phyloP scores from a whole-genome alignment of 2,329 filamentous ascomycete genomes.

The Botrytis hyacinthi region DNA sequence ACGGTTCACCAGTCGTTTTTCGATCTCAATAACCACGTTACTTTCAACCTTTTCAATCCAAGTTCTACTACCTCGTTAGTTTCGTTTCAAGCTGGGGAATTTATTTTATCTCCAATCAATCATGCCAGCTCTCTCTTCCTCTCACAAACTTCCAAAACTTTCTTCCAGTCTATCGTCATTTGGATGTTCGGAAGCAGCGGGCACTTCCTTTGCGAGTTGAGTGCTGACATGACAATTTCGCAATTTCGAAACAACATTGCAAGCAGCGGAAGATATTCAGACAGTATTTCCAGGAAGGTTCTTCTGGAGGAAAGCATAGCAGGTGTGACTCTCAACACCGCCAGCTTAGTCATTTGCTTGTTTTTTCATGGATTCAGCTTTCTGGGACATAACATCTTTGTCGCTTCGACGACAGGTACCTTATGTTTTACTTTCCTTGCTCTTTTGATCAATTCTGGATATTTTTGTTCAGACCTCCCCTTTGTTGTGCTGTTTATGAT shows the following conservation, averaged over 20 bases:
- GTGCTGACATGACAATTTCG: neutral
- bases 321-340: neutral
- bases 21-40: neutral
- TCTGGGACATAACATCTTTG: neutral
- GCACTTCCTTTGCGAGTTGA: neutral
- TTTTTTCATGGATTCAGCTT: neutral
- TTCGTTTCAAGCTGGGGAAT: neutral
- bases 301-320: neutral
- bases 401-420: neutral
- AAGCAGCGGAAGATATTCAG: neutral
- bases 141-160: neutral
- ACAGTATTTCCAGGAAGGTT: no score
- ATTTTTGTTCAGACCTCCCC: neutral
- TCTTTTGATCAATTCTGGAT: neutral
- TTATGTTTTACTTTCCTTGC: neutral
- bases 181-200: neutral
- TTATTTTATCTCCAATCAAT: neutral
- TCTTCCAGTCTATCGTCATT: neutral
- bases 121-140: neutral
- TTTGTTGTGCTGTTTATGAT: neutral
- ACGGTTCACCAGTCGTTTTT: neutral
- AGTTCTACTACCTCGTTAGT: neutral
- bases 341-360: neutral
- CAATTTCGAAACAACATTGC: neutral
- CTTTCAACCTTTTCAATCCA: rapidly evolving